These are phyloP conservation scores for Hypericum perforatum DNA, from an alignment of 345 rosid species.

Conservation along the genomic window DNA sequence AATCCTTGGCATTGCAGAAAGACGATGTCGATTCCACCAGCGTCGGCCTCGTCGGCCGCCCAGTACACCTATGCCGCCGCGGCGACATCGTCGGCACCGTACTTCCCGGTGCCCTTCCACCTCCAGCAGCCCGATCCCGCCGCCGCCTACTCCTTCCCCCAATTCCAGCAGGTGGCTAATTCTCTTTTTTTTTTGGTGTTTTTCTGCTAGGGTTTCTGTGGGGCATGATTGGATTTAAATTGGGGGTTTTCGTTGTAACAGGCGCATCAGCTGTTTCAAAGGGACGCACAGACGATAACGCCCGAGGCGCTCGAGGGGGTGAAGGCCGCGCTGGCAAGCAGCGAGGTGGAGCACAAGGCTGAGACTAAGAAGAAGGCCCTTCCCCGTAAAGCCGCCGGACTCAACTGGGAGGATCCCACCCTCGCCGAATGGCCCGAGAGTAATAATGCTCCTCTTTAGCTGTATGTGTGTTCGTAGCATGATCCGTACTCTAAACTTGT, in stretches of 20 bases:
- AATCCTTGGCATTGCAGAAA: no score
- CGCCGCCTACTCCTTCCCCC: constrained; percentile 1
- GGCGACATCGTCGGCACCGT: constrained; percentile 1
- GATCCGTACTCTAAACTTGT: no score
- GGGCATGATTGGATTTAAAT: background rate
- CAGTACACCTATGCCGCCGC: background rate
- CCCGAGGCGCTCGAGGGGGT: constrained; percentile 96
- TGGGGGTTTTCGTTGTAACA: constrained; percentile 14
- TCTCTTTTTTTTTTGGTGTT: background rate
- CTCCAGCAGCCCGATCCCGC: constrained; percentile 3
- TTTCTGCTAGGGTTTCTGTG: background rate
- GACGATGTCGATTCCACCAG: background rate
- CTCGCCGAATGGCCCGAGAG: constrained; percentile 99
- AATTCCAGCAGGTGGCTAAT: constrained; percentile 1
- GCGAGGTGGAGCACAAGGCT: constrained; percentile 83
- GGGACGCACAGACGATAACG: constrained; percentile 88
- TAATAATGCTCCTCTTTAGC: constrained; percentile 16
- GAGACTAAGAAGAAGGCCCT: constrained; percentile 85
- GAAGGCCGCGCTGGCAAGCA: constrained; percentile 88
- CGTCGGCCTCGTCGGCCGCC: background rate
- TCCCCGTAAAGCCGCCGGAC: constrained; percentile 98
- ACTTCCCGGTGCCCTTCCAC: constrained; percentile 1
- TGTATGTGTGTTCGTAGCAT: no score
- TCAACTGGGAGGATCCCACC: constrained; percentile 89
- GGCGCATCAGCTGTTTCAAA: constrained; percentile 91